A percentile compares a stretch with the other conserved stretches of the same genome.
phyloP scores from a whole-genome alignment of 2,329 filamentous ascomycete genomes.

The Phaeosphaeria sp. region DNA sequence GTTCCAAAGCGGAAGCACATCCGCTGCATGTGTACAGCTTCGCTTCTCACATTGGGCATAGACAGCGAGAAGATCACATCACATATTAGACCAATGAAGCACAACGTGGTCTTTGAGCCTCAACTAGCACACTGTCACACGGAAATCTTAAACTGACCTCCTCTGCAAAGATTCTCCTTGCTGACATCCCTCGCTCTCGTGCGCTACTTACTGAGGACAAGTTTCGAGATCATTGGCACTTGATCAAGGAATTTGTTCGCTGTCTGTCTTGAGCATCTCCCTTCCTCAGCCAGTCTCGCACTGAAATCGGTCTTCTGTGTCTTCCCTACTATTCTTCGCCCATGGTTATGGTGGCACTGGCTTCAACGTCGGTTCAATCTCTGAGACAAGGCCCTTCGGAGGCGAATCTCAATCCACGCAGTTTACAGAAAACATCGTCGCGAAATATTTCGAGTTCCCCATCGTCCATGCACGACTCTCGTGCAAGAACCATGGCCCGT shows the following conservation, averaged over 20 bases:
- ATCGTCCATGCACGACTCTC: background rate
- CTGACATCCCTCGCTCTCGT: background rate
- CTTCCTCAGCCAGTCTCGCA: background rate
- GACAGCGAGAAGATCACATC: background rate
- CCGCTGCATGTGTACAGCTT: constrained; percentile 3
- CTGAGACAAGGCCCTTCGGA: background rate
- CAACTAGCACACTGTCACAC: background rate
- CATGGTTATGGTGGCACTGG: background rate
- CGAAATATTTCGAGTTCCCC: background rate
- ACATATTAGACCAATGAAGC: background rate
- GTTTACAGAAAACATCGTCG: background rate
- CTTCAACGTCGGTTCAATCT: background rate
- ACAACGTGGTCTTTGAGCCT: background rate
- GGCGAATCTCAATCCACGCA: background rate
- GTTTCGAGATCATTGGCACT: background rate
- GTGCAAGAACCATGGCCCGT: background rate
- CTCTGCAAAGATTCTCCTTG: background rate
- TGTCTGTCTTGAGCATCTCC: background rate
- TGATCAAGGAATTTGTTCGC: background rate
- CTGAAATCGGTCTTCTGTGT: background rate
- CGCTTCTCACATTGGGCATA: background rate
- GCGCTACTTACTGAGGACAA: background rate
- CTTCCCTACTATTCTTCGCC: background rate
- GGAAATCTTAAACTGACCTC: background rate
- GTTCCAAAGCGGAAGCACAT: constrained; percentile 13